Percentiles rank a stretch among this genome's conserved stretches.
Conservation (phyloP, 768 basidiomycete genomes). For the Termitomyces sp. region DNA sequence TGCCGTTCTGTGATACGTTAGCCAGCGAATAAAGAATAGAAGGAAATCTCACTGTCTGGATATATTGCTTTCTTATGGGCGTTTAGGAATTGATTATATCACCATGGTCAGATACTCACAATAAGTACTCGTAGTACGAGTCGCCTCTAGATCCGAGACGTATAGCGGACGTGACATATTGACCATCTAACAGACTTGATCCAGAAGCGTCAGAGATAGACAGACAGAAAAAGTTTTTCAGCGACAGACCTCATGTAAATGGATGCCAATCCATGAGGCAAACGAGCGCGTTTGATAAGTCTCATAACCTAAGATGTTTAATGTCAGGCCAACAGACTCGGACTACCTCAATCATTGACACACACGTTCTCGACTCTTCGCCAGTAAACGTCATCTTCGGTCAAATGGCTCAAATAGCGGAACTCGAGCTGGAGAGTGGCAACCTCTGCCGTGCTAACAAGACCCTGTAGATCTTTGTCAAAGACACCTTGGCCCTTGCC, state of each 20-base stretch:
- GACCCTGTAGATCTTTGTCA: slow-evolving; percentile 50
- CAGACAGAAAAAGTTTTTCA: background rate
- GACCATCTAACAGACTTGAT: slow-evolving; percentile 31
- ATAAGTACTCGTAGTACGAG: slow-evolving; percentile 88
- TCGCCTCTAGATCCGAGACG: slow-evolving; percentile 90
- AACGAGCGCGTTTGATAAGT: slow-evolving; percentile 53
- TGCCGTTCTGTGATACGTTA: slow-evolving; percentile 44
- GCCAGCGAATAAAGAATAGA: background rate
- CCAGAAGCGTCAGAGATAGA: background rate
- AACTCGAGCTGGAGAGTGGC: slow-evolving; percentile 88
- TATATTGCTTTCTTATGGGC: slow-evolving; percentile 59
- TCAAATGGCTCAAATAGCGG: slow-evolving; percentile 76
- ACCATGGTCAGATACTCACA: slow-evolving; percentile 37
- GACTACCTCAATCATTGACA: background rate
- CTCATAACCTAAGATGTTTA: slow-evolving; percentile 45
- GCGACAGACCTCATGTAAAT: slow-evolving; percentile 70
- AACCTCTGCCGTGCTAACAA: slow-evolving; percentile 82
- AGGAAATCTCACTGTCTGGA: slow-evolving; percentile 59
- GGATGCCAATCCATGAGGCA: slow-evolving; percentile 72
- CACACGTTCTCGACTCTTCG: slow-evolving; percentile 65
- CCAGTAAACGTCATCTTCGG: slow-evolving; percentile 79
- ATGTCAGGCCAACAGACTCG: background rate
- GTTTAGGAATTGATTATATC: background rate
- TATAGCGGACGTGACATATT: slow-evolving; percentile 60
- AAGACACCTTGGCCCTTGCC: slow-evolving; percentile 50